phyloP scores from a whole-genome alignment of 169 alveolate genomes.

The Cystoisospora suis region DNA sequence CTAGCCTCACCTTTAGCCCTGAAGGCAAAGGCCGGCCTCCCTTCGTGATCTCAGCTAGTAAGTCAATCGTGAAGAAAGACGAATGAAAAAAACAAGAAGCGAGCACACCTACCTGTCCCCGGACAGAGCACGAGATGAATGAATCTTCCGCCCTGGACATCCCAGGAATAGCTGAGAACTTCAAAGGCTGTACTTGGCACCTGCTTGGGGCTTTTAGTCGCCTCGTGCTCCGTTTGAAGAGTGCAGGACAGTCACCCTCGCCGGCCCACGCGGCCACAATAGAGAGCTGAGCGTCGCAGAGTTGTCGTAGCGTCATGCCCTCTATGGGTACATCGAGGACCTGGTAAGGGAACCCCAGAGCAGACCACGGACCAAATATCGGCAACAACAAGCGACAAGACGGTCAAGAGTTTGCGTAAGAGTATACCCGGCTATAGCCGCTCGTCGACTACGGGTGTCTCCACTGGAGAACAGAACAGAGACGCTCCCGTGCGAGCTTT shows the following conservation, averaged over 20 bases:
- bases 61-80: no score
- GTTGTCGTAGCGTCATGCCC: background rate
- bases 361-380: no score
- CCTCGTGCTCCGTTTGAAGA: background rate
- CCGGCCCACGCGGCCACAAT: constrained; percentile 8
- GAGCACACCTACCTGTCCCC: constrained; percentile 1
- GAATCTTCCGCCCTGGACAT: background rate
- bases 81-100: no score
- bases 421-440: no score
- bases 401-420: no score
- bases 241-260: background rate
- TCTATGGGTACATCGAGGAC: background rate
- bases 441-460: no score
- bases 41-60: no score
- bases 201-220: background rate
- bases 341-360: background rate
- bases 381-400: no score
- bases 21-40: no score
- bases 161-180: background rate
- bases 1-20: no score
- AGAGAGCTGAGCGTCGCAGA: constrained; percentile 22
- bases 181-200: constrained; percentile 17
- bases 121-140: background rate
- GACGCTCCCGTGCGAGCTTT: no score
- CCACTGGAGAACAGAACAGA: no score